Evolutionary conservation across 164 flowering plant genomes (phyloP).

Genomic region (Amborella trichopoda): DNA sequence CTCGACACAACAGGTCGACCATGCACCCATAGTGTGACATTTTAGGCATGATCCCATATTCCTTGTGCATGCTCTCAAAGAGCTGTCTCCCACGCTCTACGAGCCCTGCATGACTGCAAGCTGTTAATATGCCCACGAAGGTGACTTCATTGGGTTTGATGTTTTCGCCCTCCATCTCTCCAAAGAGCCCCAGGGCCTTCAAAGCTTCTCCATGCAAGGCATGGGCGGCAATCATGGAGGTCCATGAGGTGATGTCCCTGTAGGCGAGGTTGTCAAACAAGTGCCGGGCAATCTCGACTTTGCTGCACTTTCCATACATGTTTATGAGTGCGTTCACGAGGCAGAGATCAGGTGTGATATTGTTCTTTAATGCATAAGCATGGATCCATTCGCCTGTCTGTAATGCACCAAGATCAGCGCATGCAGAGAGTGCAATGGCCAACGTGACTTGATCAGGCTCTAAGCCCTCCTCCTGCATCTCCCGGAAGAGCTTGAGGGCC

Average conservation of each 20-base stretch:
- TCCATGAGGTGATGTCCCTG: slow-evolving; percentile 33
- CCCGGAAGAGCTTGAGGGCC: slow-evolving; percentile 25
- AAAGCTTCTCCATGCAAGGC: slow-evolving; percentile 35
- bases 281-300: slow-evolving; percentile 13
- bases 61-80: slow-evolving; percentile 10
- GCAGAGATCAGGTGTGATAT: slow-evolving; percentile 9
- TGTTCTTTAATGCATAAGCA: slow-evolving; percentile 8
- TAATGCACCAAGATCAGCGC: slow-evolving; percentile 31
- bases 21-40: slow-evolving; percentile 57
- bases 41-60: slow-evolving; percentile 24
- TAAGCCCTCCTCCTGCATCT: slow-evolving; percentile 27
- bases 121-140: slow-evolving; percentile 12
- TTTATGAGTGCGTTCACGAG: slow-evolving; percentile 21
- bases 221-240: slow-evolving; percentile 32
- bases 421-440: slow-evolving; percentile 31
- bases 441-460: slow-evolving; percentile 28
- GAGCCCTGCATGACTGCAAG: slow-evolving; percentile 15
- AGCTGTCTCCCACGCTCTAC: slow-evolving; percentile 5
- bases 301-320: slow-evolving; percentile 48
- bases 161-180: slow-evolving; percentile 11
- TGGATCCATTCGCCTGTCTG: slow-evolving; percentile 32
- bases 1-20: slow-evolving; percentile 50
- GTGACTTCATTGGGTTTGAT: slow-evolving; percentile 10
- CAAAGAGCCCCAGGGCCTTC: slow-evolving; percentile 26
- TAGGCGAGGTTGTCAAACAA: slow-evolving; percentile 13